These are phyloP conservation scores for Prunus persica DNA, from an alignment of 306 rosid species.

Conservation along the genomic window Prunus_persica_NCBIv2 NC_034011.1:25422501-25423000, in stretches of 20 bases:
- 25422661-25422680: background rate
- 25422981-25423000: slow-evolving; percentile 24
- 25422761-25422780: background rate
- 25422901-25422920: background rate
- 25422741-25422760: background rate
- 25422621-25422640: background rate
- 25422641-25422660: background rate
- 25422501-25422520: background rate
- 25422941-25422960: background rate
- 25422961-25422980: slow-evolving; percentile 9
- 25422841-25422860: too few relatives aligned
- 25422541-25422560: background rate
- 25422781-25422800: background rate
- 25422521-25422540: background rate
- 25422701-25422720: background rate
- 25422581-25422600: background rate
- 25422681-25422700: background rate
- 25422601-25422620: background rate
- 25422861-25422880: background rate
- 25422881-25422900: background rate
- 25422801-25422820: background rate
- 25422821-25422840: background rate
- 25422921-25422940: background rate
- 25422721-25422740: background rate
- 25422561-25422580: background rate